These are phyloP conservation scores for Cornus florida DNA, from an alignment of 148 eudicot species.

Conservation along the genomic window DNA sequence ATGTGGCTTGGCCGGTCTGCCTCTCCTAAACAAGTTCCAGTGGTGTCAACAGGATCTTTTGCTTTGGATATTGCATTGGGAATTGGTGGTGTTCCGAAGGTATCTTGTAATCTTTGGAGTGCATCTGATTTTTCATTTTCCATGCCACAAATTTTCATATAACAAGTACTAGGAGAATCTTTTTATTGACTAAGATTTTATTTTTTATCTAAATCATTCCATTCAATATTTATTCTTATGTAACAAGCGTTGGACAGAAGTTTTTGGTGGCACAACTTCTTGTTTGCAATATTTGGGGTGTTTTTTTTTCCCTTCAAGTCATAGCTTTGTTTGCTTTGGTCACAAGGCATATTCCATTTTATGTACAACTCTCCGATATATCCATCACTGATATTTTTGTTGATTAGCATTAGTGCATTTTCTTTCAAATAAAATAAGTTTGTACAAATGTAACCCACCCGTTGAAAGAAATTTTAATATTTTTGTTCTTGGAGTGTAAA, in stretches of 20 bases:
- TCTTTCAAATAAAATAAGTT: neutral
- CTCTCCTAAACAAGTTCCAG: constrained; percentile 66
- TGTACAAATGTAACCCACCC: neutral
- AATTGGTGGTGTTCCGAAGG: constrained; percentile 96
- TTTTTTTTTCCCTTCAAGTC: no score
- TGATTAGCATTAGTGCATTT: neutral
- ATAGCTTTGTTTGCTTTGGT: neutral
- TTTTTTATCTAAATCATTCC: neutral
- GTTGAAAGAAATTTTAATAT: neutral
- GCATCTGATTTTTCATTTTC: neutral
- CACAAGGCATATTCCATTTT: neutral
- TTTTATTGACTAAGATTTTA: neutral
- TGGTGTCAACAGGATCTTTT: constrained; percentile 91
- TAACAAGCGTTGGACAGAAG: neutral
- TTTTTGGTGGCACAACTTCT: neutral
- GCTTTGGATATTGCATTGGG: constrained; percentile 86
- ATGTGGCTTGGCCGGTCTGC: constrained; percentile 92
- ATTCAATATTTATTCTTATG: neutral
- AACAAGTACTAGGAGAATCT: neutral
- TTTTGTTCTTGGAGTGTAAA: neutral
- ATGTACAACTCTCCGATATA: neutral
- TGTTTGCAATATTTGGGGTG: neutral
- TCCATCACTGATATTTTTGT: no score
- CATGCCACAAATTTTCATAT: neutral
- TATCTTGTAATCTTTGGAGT: constrained; percentile 28